Conservation (phyloP, 495 filamentous ascomycete species). For the Peziza echinospora region DNA sequence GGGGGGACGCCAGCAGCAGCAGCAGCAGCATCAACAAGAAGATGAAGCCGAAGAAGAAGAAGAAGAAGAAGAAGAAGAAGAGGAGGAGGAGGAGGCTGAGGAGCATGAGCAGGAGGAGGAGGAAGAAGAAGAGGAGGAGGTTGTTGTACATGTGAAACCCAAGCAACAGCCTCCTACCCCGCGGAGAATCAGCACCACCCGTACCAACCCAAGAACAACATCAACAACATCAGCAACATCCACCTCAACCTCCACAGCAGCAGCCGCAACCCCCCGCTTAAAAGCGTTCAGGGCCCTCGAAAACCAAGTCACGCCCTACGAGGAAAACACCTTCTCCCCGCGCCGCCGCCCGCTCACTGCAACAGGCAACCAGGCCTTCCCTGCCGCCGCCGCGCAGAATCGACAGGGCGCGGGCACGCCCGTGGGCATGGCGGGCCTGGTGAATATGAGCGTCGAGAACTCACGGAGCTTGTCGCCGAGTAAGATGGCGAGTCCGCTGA, state of each 20-base stretch:
- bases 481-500: conserved; percentile 17
- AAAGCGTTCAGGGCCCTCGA: not conserved
- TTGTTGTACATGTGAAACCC: too few relatives aligned
- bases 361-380: conserved; percentile 1
- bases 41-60: not conserved
- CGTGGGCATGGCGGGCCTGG: conserved; percentile 15
- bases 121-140: not conserved
- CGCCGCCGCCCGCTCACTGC: not conserved
- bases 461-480: conserved; percentile 13
- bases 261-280: conserved; percentile 1
- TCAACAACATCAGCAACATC: not conserved
- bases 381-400: conserved; percentile 4
- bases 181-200: too few relatives aligned
- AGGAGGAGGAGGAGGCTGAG: not conserved
- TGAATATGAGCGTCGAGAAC: conserved; percentile 15
- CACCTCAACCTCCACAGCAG: not conserved
- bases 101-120: not conserved
- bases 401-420: conserved; percentile 1
- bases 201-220: too few relatives aligned
- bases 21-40: not conserved
- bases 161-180: too few relatives aligned
- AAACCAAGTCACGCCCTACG: too few relatives aligned
- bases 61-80: not conserved
- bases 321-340: not conserved
- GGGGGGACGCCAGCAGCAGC: not conserved